Conservation (phyloP, 768 basidiomycete genomes). For the Calocera cornea region DNA sequence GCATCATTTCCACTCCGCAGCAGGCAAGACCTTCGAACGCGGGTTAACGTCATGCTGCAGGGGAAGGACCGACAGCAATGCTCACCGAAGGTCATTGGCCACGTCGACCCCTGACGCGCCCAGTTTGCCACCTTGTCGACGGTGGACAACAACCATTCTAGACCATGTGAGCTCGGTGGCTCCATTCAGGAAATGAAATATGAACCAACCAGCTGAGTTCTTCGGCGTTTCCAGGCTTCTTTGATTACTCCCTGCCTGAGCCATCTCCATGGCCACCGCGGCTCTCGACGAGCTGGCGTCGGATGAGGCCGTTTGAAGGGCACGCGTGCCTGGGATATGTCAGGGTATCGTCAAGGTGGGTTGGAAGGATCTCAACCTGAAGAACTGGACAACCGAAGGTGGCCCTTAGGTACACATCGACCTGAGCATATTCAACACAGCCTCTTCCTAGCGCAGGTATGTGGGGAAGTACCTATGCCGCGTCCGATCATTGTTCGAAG, state of each 20-base stretch:
- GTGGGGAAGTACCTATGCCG: no score
- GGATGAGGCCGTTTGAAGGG: no score
- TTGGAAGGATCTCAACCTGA: no score
- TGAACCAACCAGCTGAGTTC: constrained; percentile 67
- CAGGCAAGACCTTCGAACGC: constrained; percentile 68
- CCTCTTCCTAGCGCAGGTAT: no score
- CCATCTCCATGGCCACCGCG: constrained; percentile 26
- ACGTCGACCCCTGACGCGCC: constrained; percentile 95
- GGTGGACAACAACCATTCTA: constrained; percentile 93
- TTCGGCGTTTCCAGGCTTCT: constrained; percentile 72
- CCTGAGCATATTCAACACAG: no score
- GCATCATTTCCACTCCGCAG: constrained; percentile 99
- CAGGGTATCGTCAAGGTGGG: no score
- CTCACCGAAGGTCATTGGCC: constrained; percentile 94
- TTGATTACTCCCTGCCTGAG: constrained; percentile 70
- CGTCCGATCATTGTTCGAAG: no score
- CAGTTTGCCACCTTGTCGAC: constrained; percentile 95
- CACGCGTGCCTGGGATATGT: no score
- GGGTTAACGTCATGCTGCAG: neutral
- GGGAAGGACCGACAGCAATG: neutral
- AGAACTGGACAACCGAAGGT: no score
- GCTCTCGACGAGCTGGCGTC: no score
- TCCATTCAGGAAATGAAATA: neutral
- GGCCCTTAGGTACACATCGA: no score
- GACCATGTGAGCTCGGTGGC: neutral